Conservation (phyloP, 129 eudicot genomes). For the sunflower (Helianthus annuus) region DNA sequence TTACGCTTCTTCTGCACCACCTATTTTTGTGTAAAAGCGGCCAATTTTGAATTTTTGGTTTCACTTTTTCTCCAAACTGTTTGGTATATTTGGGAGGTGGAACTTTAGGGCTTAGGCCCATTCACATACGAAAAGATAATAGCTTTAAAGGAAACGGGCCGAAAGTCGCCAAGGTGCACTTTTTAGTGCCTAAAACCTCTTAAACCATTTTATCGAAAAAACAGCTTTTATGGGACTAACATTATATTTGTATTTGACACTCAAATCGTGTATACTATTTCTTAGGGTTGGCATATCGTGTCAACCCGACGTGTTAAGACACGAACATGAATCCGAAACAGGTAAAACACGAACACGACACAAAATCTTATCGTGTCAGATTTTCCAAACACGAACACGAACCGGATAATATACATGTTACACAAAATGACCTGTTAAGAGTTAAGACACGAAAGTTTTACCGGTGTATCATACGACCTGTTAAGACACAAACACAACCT, state of each 20-base stretch:
- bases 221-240: background rate
- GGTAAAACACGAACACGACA: too few relatives aligned
- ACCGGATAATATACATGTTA: too few relatives aligned
- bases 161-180: background rate
- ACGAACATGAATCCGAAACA: too few relatives aligned
- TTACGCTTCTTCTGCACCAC: slow-evolving; percentile 4
- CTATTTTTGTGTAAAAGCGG: slow-evolving; percentile 20
- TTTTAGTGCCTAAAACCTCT: background rate
- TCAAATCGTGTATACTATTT: background rate
- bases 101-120: background rate
- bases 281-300: too few relatives aligned
- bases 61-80: background rate
- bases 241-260: background rate
- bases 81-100: background rate
- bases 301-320: too few relatives aligned
- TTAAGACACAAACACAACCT: too few relatives aligned
- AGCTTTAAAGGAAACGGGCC: background rate
- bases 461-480: too few relatives aligned
- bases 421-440: too few relatives aligned
- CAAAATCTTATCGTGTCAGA: too few relatives aligned
- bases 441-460: too few relatives aligned
- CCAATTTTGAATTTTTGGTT: background rate
- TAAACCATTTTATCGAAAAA: background rate
- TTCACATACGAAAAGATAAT: background rate
- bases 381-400: too few relatives aligned